Evolutionary conservation across 805 yeast species (phyloP), one percentile per base, ranked within the genome.

Genomic region (Candida xiaguanensis): DNA sequence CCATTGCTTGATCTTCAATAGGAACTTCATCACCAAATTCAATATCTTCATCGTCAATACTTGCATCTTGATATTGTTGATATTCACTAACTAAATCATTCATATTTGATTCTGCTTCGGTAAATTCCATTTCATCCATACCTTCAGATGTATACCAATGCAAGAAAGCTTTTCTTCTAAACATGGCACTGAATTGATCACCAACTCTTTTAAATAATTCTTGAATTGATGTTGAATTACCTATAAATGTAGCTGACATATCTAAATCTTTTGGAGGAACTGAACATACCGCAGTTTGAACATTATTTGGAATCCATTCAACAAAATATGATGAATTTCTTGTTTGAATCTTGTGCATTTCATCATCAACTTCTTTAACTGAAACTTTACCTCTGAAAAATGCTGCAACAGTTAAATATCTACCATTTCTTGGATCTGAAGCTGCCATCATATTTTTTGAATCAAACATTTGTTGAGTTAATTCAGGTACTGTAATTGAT

Each of bases 91-190:
- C 89, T 58, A 89, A 74, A 66, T 89, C 96, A 52, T 77, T 78
- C 89, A 89, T 80, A 62, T 89, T 85, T 40, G 91, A 81, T 69
- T 87, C 95, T 39, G 96, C 96, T 71, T 89, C 96, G 42, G 88
- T 78, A 65, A 89, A 89, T 70, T 89, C 96, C 74, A 82, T 75
- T 69, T 84, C 95, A 58, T 89, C 96, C 96, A 89, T 89, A 71
- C 96, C 96, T 67, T 89, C 96, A 52, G 82, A 77, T 8, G 93
- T 85, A 69, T 87, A 89, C 96, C 96, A 89, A 67, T 89, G 96
- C 69, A 89, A 81, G 80, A 89, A 89, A 48, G 96, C 96, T 65
- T 83, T 85, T 72, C 93, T 86, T 62, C 86, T 78, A 68, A 85
- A 89, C 96, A 89, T 89, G 45, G 89, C 90, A 52, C 82, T 74